Base-by-base conservation (phyloP, 192 early-diverging fungal species). In the Lobosporangium transversale region DNA sequence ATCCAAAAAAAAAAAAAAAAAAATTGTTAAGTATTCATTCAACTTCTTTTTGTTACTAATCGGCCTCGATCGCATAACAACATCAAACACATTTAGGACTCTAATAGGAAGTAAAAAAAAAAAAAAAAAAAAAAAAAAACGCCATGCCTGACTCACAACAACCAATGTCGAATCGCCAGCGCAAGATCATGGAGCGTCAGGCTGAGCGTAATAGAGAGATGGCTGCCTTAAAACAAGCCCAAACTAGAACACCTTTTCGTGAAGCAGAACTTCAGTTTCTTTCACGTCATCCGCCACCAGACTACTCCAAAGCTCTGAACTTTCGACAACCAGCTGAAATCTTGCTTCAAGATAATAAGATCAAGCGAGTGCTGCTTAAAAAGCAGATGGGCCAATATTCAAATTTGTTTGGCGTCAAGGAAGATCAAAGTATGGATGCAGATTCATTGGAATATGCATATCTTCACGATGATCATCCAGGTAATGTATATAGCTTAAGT, bases 211-310 rank as follows among this genome's bases (percentile, higher is more conserved):
- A 76, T 54, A 63, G 73, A 21, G 58, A 67, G 24, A 11, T 40
- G 35, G 53, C 73, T 2, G 73, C 73, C 0, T 58, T 65, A 4
- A 66, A 67, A 40, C 37, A 53, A 12, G 20, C 53, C 15, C 48
- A 66, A 0, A 85, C 76, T 24, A 83, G 89, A 49, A 88, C 89
- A 6, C 86, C 91, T n/a, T 94, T 94, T 71, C 86, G 92, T 18
- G 74, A 83, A 49, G 81, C 83, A 20, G 92, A 94, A 43, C 87
- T 90, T 11, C 79, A 63, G 51, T 91, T 87, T 76, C 84, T 86
- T 44, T 76, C 81, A 7, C 73, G 84, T 9, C 68, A 81, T 43
- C 71, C 79, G 26, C 76, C 66, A 58, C 86, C 87, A 10, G 85
- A 89, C 65, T 80, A 84, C 24, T 66, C 74, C 30, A 55, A 73